Evolutionary conservation across 2,329 filamentous ascomycete species (phyloP), one percentile per base, ranked within the genome.

Genomic region (Graphium sp.): DNA sequence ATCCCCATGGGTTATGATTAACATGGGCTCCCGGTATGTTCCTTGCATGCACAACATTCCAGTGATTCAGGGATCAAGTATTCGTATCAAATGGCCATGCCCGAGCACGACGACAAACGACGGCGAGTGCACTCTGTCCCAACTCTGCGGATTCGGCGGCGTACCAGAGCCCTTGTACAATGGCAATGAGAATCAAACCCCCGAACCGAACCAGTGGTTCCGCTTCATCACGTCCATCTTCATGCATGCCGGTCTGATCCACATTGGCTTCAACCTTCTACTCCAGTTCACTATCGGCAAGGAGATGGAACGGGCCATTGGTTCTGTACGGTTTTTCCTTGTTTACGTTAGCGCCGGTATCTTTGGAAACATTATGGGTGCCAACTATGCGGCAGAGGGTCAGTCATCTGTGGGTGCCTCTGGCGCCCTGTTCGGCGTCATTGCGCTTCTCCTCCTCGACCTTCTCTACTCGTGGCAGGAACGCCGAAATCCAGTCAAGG

Each of bases 201-300:
- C 76, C 3, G 63, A 70, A 35, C 89, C 89, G 1, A 74, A 95
- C 46, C 89, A 98, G 50, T 98, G 89, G 89, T 98, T 70, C 54
- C 79, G 89, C 35, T 95, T 98, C 57, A 94, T 98, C 45, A 58
- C 77, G 2, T 87, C 89, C 22, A 94, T 98, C 35, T 98, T 98
- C 56, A 60, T 98, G 42, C 89, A 98, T 44, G 84, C 83, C 2
- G 89, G 89, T 10, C 55, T 98, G 32, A 76, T 98, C 36, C 89
- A 98, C 47, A 94, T 98, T 33, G 81, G 73, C 11, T 94, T 95
- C 64, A 98, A 98, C 52, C 64, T 98, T 53, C 64, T 95, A 6
- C 65, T 94, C 14, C 89, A 98, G 49, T 54, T 94, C 43, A 91
- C 82, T 0, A 68, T 95, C 31, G 89, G 79, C 18, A 74, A 78